Conservation (phyloP, 163 green algal species). For the Coccomyxa subellipsoidea region DNA sequence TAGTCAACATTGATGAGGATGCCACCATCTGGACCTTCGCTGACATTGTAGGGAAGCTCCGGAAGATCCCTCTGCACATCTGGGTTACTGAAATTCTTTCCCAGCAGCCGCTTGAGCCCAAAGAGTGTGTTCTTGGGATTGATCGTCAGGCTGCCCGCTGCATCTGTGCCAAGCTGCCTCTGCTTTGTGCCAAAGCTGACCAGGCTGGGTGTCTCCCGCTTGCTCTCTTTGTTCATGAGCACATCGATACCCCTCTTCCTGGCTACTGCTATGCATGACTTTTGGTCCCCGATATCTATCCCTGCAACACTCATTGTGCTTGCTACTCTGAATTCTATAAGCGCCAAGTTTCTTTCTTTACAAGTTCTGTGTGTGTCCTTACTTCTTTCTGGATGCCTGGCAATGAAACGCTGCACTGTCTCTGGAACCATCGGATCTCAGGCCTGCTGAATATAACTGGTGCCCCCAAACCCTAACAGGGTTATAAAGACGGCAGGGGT, state of each 20-base stretch:
- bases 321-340: not conserved
- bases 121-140: conserved; percentile 92
- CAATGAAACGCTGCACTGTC: not conserved
- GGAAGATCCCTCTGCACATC: conserved; percentile 80
- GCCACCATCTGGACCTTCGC: conserved; percentile 69
- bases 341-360: not conserved
- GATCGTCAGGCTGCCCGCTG: conserved; percentile 74
- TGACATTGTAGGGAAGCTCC: conserved; percentile 66
- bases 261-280: conserved; percentile 85
- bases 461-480: too few relatives aligned
- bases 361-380: not conserved
- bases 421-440: not conserved
- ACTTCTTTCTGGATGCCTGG: not conserved
- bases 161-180: conserved; percentile 65
- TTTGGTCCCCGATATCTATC: conserved; percentile 88
- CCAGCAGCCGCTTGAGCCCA: conserved; percentile 93
- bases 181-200: conserved; percentile 85
- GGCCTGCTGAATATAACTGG: too few relatives aligned
- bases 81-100: conserved; percentile 83
- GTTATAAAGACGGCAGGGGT: too few relatives aligned
- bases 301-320: conserved; percentile 28
- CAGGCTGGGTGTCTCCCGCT: conserved; percentile 88
- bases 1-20: conserved; percentile 84
- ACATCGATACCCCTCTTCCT: conserved; percentile 92
- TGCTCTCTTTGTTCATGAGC: conserved; percentile 92